These are phyloP conservation scores for Podaxis pistillaris DNA, from an alignment of 768 basidiomycete genomes.

Conservation along the genomic window DNA sequence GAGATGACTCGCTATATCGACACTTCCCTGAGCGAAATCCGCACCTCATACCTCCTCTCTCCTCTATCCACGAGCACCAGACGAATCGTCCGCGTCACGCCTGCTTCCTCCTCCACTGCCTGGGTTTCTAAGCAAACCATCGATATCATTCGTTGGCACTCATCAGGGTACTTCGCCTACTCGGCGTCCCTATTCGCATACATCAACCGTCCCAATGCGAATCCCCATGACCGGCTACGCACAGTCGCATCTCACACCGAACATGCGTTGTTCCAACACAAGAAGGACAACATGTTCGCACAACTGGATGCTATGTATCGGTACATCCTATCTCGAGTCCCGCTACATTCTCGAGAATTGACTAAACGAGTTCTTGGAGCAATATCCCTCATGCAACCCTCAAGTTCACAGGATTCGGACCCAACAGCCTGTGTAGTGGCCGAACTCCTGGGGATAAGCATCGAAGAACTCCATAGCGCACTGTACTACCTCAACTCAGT, in stretches of 20 bases:
- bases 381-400: conserved; percentile 8
- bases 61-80: not conserved
- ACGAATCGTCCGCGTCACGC: not conserved
- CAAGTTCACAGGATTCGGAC: not conserved
- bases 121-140: not conserved
- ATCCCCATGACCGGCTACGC: not conserved
- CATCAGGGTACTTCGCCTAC: not conserved
- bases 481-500: not conserved
- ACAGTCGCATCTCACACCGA: not conserved
- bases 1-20: not conserved
- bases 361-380: conserved; percentile 1
- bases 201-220: not conserved
- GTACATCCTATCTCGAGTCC: not conserved
- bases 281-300: not conserved
- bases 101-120: not conserved
- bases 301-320: conserved; percentile 1
- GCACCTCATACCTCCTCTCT: not conserved
- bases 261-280: not conserved
- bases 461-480: not conserved
- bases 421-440: not conserved
- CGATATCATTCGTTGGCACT: not conserved
- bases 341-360: not conserved
- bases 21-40: not conserved
- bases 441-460: not conserved
- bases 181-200: not conserved